Percentiles rank a stretch among this genome's conserved stretches.
phyloP scores from a whole-genome alignment of 768 basidiomycete species.

The Amanita subjunquillea region DNA sequence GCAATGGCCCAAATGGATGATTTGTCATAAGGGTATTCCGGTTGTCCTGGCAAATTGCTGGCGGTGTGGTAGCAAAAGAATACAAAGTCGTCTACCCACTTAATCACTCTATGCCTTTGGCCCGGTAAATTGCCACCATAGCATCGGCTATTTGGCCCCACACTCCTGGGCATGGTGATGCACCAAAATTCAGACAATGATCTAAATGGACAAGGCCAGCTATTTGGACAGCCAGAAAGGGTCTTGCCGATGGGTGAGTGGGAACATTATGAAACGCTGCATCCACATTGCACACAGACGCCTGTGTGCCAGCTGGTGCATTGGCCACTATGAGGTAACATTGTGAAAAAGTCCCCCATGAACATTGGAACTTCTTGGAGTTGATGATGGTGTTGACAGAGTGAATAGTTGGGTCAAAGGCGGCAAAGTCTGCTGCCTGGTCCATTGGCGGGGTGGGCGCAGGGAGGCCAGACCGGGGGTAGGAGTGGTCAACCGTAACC shows the following conservation, averaged over 20 bases:
- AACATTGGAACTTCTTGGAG: slow-evolving; percentile 13
- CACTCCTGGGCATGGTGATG: too few species aligned
- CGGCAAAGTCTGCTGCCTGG: too few species aligned
- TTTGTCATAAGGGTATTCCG: slow-evolving; percentile 11
- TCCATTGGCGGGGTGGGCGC: too few species aligned
- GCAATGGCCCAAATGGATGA: slow-evolving; percentile 14
- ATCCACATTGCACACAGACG: slow-evolving; percentile 26
- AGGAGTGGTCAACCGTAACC: too few species aligned
- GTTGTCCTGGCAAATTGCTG: background rate
- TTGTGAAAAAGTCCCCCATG: slow-evolving; percentile 22
- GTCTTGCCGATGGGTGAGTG: too few species aligned
- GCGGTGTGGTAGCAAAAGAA: slow-evolving; percentile 15
- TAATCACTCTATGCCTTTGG: slow-evolving; percentile 13
- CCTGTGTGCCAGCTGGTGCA: slow-evolving; percentile 22
- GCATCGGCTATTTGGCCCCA: slow-evolving; percentile 21
- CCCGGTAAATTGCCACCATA: slow-evolving; percentile 13
- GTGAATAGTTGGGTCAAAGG: background rate
- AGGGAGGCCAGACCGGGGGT: too few species aligned
- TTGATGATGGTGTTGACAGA: slow-evolving; percentile 19
- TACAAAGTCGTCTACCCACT: slow-evolving; percentile 27
- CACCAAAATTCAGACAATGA: too few species aligned
- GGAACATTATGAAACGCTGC: slow-evolving; percentile 24
- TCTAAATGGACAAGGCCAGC: too few species aligned
- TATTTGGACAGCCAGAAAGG: too few species aligned
- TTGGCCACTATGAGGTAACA: slow-evolving; percentile 14